Percentiles rank a stretch among this genome's conserved stretches.
These are phyloP conservation scores for Globisporangium acanthophoron DNA, from an alignment of 352 stramenopile genomes.

Conservation along the genomic window DNA sequence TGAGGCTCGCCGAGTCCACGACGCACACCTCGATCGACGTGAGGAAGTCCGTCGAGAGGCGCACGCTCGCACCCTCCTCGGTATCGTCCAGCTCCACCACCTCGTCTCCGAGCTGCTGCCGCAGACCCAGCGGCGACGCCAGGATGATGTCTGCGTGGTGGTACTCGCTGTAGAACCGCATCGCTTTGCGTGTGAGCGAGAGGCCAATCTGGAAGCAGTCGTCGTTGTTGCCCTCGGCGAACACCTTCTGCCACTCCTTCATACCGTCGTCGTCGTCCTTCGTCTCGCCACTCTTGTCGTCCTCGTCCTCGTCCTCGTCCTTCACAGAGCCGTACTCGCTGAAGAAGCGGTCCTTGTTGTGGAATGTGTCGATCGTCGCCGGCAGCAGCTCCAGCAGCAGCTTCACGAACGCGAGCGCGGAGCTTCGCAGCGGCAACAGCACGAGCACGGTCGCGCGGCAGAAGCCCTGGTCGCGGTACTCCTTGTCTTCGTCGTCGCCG, in stretches of 20 bases:
- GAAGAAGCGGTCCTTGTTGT: slow-evolving; percentile 77
- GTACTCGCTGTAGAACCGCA: slow-evolving; percentile 81
- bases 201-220: slow-evolving; percentile 77
- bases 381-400: slow-evolving; percentile 59
- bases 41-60: slow-evolving; percentile 63
- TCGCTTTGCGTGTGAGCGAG: slow-evolving; percentile 53
- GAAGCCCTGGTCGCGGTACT: slow-evolving; percentile 79
- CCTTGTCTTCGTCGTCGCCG: slow-evolving; percentile 38
- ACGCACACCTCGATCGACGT: slow-evolving; percentile 79
- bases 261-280: slow-evolving; percentile 17
- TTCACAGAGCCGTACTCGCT: slow-evolving; percentile 41
- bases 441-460: slow-evolving; percentile 65
- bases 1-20: slow-evolving; percentile 71
- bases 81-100: slow-evolving; percentile 34
- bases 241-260: slow-evolving; percentile 76
- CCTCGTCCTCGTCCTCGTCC: slow-evolving; percentile 13
- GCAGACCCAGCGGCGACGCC: slow-evolving; percentile 61
- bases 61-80: slow-evolving; percentile 20
- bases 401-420: slow-evolving; percentile 57
- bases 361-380: slow-evolving; percentile 46
- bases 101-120: slow-evolving; percentile 68
- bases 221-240: slow-evolving; percentile 70
- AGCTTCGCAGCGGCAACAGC: slow-evolving; percentile 59
- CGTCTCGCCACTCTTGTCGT: slow-evolving; percentile 15
- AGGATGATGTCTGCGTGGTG: slow-evolving; percentile 71